These are phyloP conservation scores for Aspergillus luchuensis DNA, from an alignment of 2,329 filamentous ascomycete species.

Conservation along the genomic window DNA sequence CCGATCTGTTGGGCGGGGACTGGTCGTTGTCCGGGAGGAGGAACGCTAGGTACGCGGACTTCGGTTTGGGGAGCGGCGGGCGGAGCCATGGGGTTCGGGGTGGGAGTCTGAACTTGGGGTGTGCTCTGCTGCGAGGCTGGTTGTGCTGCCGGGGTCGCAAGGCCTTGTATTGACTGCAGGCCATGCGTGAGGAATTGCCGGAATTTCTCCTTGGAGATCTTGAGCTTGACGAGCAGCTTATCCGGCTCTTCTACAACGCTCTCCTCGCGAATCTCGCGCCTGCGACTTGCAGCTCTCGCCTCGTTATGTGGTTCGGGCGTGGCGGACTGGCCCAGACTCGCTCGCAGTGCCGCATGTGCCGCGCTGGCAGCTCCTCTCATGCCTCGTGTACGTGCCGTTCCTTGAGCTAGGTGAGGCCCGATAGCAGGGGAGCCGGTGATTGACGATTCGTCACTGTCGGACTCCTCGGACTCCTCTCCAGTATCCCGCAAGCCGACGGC, in stretches of 20 bases:
- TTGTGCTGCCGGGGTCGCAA: conserved; percentile 47
- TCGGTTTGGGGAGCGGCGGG: conserved; percentile 37
- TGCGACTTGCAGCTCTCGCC: conserved; percentile 65
- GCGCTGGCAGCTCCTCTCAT: conserved; percentile 87
- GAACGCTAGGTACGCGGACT: conserved; percentile 26
- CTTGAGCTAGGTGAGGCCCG: conserved; percentile 64
- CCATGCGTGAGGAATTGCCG: conserved; percentile 62
- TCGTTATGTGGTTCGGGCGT: conserved; percentile 82
- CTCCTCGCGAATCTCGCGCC: conserved; percentile 73
- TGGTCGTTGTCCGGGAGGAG: conserved; percentile 27
- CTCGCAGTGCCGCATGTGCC: conserved; percentile 82
- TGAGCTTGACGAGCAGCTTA: conserved; percentile 73
- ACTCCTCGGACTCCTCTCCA: conserved; percentile 80
- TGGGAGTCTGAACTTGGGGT: conserved; percentile 54
- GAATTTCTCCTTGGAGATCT: conserved; percentile 71
- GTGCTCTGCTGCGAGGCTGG: conserved; percentile 47
- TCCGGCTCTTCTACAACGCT: conserved; percentile 67
- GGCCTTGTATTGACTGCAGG: conserved; percentile 33
- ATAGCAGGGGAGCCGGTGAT: conserved; percentile 78
- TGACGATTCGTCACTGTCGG: conserved; percentile 85
- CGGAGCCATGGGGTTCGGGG: conserved; percentile 55
- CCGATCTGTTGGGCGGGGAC: conserved; percentile 43
- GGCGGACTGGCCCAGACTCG: conserved; percentile 74
- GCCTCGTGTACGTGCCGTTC: conserved; percentile 81
- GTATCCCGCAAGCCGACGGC: conserved; percentile 60